Evolutionary conservation across 75 land plant genomes (phyloP).

Genomic region (Azolla pinnata): DNA sequence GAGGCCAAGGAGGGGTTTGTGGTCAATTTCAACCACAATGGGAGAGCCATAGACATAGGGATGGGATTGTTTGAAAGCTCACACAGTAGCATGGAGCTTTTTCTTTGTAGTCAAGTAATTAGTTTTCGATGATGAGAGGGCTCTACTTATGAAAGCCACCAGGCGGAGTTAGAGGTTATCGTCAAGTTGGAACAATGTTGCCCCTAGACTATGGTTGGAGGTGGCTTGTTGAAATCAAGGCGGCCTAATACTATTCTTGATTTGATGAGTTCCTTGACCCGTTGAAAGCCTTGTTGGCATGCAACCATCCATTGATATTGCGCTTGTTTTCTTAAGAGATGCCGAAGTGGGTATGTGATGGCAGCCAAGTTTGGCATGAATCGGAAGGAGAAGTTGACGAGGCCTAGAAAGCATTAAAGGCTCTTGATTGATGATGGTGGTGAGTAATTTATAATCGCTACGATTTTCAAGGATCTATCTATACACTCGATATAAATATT

Average conservation of each 20-base stretch:
- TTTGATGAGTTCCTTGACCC: neutral
- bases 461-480: neutral
- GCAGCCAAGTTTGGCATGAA: neutral
- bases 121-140: neutral
- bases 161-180: neutral
- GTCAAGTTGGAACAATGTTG: neutral
- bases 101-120: conserved; percentile 11
- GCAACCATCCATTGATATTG: neutral
- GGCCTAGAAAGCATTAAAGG: neutral
- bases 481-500: neutral
- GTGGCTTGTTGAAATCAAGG: neutral
- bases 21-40: neutral
- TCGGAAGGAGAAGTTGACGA: neutral
- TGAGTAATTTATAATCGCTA: neutral
- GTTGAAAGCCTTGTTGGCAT: neutral
- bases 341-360: conserved; percentile 1
- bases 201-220: neutral
- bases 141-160: conserved; percentile 2
- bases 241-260: neutral
- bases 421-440: conserved; percentile 1
- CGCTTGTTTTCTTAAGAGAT: neutral
- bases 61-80: conserved; percentile 6
- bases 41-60: conserved; percentile 4
- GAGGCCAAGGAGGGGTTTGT: neutral
- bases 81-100: conserved; percentile 4